These are phyloP conservation scores for Aureobasidium subglaciale DNA, from an alignment of 2,329 filamentous ascomycete species.

Conservation along the genomic window DNA sequence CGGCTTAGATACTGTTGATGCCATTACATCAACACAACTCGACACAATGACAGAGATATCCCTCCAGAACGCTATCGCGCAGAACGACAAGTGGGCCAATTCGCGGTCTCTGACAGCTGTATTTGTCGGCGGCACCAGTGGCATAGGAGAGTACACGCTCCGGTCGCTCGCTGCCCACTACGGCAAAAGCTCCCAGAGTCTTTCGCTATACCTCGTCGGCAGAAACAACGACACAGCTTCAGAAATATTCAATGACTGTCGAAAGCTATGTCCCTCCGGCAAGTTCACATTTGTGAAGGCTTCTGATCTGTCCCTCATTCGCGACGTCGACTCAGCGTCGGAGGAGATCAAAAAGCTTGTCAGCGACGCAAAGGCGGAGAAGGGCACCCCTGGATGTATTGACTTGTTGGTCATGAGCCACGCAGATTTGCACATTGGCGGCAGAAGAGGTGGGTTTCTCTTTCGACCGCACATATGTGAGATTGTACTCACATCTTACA, in stretches of 20 bases:
- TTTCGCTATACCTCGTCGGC: slow-evolving; percentile 21
- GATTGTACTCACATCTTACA: no score
- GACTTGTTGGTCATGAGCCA: not conserved
- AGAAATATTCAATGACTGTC: slow-evolving; percentile 15
- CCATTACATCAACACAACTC: no score
- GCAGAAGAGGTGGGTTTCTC: not conserved
- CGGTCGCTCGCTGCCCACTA: slow-evolving; percentile 14
- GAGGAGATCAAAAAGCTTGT: no score
- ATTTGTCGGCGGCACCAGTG: slow-evolving; percentile 19
- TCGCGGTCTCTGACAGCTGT: slow-evolving; percentile 16
- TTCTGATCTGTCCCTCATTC: slow-evolving; percentile 20
- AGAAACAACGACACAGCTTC: slow-evolving; percentile 15
- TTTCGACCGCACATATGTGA: no score
- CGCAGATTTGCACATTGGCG: slow-evolving; percentile 22
- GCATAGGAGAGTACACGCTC: slow-evolving; percentile 20
- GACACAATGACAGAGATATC: no score
- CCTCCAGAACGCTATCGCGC: no score
- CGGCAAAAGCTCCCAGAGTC: not conserved
- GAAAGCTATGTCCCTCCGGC: slow-evolving; percentile 22
- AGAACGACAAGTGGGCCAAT: no score
- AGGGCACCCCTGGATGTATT: slow-evolving; percentile 19
- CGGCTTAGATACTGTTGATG: no score
- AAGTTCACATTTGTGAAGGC: slow-evolving; percentile 26
- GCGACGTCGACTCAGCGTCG: no score
- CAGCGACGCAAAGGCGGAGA: slow-evolving; percentile 24